Evolutionary conservation across 441 rosid genomes (phyloP), one percentile per base, ranked within the genome.

Genomic region (Corymbia citriodora): DNA sequence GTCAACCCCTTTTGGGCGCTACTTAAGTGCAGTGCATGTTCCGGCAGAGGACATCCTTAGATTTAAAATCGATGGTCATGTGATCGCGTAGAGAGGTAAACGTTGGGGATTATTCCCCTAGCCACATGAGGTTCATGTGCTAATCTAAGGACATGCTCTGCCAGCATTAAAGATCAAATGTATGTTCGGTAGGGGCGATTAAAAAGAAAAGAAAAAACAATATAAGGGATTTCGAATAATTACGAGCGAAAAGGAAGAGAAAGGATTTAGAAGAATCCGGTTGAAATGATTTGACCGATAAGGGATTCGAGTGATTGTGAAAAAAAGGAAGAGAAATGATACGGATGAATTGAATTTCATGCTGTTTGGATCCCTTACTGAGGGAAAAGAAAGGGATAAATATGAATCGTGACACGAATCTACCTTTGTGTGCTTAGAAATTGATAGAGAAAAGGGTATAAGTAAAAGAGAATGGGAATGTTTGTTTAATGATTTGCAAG

Each of bases 341-440:
- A 0, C 4, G 29, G 21, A 40, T 6, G 50, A 21, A 40, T 74
- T 40, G 83, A 36, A 25, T 6, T 36, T 19, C 2, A 4, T 23
- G 25, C 40, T 74, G 29, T 40, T 40, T 21, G 16, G 2, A 36
- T 36, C 49, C 27, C 27, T 68, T 36, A 19, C 4, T 11, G 0
- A 19, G 49, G 49, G 27, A 11, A 36, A 72, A 36, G 14, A 36
- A 19, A 0, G 27, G 50, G 5, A 8, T 19, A 36, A 72, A 18
- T 10, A 10, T 8, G 3, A 72, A 72, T 1, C 7, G 5, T 36
- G 25, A 36, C 1, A 2, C 10, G 7, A 19, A 33, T 36, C 1
- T 4, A 0, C 27, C 2, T 72, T 10, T 36, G 11, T 2, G 0
- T 33, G 1, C 45, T 18, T 40, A 16, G 23, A 19, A 72, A 36